Evolutionary conservation across 164 flowering plant genomes (phyloP).

Genomic region (Pachysandra terminalis): DNA sequence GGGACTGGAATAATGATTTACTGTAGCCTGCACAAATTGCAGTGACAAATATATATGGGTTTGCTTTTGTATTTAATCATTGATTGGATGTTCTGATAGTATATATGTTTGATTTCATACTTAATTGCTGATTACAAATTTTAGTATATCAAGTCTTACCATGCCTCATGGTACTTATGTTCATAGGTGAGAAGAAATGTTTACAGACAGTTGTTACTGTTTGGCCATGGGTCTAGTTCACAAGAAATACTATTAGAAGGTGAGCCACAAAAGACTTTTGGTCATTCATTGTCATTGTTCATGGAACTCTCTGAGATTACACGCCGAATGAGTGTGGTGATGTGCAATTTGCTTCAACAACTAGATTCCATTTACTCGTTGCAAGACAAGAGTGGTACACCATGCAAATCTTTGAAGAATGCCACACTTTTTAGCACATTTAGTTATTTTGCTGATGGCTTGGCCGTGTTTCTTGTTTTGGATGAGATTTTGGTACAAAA

Average conservation of each 20-base stretch:
- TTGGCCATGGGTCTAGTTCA: constrained; percentile 25
- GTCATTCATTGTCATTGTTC: constrained; percentile 25
- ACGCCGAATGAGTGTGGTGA: constrained; percentile 17
- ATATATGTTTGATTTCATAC: background rate
- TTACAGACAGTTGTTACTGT: constrained; percentile 21
- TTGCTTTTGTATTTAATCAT: too few relatives aligned
- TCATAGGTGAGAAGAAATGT: constrained; percentile 23
- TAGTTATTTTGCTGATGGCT: constrained; percentile 24
- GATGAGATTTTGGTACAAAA: constrained; percentile 26
- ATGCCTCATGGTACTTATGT: background rate
- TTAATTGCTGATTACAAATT: background rate
- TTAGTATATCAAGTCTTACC: background rate
- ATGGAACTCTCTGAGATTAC: constrained; percentile 27
- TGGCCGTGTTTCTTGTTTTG: constrained; percentile 24
- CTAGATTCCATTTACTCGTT: constrained; percentile 27
- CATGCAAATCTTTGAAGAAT: constrained; percentile 18
- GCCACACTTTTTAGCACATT: constrained; percentile 11
- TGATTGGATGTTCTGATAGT: too few relatives aligned
- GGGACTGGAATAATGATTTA: too few relatives aligned
- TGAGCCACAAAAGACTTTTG: constrained; percentile 32
- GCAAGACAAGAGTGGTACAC: constrained; percentile 19
- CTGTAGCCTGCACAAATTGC: too few relatives aligned
- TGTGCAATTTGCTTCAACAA: constrained; percentile 29
- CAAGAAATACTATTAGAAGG: constrained; percentile 31
- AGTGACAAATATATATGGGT: too few relatives aligned